Evolutionary conservation across 257 asterid genomes (phyloP).

Genomic region (Plectranthus barbatus): DNA sequence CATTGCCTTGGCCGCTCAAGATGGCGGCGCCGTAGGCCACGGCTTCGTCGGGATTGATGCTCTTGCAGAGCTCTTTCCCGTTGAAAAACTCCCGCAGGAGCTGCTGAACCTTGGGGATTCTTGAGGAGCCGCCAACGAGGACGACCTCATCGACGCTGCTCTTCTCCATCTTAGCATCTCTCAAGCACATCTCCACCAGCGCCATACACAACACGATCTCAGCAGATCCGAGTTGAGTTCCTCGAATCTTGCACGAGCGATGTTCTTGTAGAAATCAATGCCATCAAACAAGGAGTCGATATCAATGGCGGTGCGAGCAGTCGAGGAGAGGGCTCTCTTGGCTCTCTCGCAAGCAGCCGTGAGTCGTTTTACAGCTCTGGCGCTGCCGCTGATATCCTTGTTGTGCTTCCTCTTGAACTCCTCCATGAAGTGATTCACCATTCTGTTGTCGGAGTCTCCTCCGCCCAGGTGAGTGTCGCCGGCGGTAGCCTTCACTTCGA

Average conservation of each 20-base stretch:
- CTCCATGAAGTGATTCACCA: slow-evolving; percentile 62
- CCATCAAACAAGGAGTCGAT: slow-evolving; percentile 59
- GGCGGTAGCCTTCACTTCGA: slow-evolving; percentile 42
- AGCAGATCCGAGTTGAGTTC: slow-evolving; percentile 57
- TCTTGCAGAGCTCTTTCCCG: too few relatives aligned
- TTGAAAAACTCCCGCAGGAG: neutral
- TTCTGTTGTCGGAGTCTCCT: slow-evolving; percentile 44
- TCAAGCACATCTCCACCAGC: slow-evolving; percentile 65
- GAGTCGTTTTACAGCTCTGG: slow-evolving; percentile 47
- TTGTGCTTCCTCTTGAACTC: slow-evolving; percentile 64
- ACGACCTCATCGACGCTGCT: slow-evolving; percentile 51
- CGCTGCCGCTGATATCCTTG: slow-evolving; percentile 52
- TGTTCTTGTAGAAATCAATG: slow-evolving; percentile 53
- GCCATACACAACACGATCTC: slow-evolving; percentile 60
- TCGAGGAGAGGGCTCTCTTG: slow-evolving; percentile 62
- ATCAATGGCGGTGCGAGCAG: slow-evolving; percentile 65
- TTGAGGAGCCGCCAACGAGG: slow-evolving; percentile 26
- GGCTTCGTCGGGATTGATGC: slow-evolving; percentile 52
- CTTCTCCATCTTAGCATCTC: slow-evolving; percentile 43
- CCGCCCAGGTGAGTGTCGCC: slow-evolving; percentile 44
- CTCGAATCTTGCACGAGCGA: slow-evolving; percentile 57
- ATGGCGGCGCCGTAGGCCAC: slow-evolving; percentile 54
- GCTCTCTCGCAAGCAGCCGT: slow-evolving; percentile 71
- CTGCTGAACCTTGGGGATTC: slow-evolving; percentile 17
- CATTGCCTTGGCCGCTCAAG: slow-evolving; percentile 42